These are phyloP conservation scores for Fusarium chuoi DNA, from an alignment of 2,329 filamentous ascomycete genomes.

Conservation along the genomic window DNA sequence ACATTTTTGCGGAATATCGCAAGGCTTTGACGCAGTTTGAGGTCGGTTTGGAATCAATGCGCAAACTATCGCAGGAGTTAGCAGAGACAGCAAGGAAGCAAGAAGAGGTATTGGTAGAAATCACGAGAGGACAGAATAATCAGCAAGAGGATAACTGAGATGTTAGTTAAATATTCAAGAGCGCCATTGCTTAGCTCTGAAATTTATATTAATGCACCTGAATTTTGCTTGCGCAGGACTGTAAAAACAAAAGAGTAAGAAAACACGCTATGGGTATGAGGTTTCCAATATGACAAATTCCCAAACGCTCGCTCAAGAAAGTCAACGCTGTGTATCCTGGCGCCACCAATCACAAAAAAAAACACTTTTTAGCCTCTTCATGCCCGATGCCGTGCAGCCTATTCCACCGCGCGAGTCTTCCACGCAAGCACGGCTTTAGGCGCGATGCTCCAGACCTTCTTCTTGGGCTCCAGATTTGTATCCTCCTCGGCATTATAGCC, in stretches of 20 bases:
- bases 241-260: background rate
- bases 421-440: conserved; percentile 2
- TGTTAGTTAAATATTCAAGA: background rate
- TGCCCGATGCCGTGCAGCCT: conserved; percentile 47
- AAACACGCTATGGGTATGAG: background rate
- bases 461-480: conserved; percentile 8
- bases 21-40: accelerated
- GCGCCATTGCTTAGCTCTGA: background rate
- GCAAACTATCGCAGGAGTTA: accelerated
- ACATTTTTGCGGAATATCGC: background rate
- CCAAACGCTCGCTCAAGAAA: background rate
- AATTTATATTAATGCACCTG: background rate
- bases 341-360: background rate
- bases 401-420: background rate
- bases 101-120: too few species aligned
- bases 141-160: background rate
- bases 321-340: background rate
- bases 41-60: accelerated
- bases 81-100: background rate
- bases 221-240: background rate
- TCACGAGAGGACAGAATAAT: background rate
- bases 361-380: conserved; percentile 53
- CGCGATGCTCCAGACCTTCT: conserved; percentile 5
- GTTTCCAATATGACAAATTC: background rate
- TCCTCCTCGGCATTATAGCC: conserved; percentile 3